Evolutionary conservation across 2,329 filamentous ascomycete species (phyloP).

Genomic region (Aspergillus cejpii): DNA sequence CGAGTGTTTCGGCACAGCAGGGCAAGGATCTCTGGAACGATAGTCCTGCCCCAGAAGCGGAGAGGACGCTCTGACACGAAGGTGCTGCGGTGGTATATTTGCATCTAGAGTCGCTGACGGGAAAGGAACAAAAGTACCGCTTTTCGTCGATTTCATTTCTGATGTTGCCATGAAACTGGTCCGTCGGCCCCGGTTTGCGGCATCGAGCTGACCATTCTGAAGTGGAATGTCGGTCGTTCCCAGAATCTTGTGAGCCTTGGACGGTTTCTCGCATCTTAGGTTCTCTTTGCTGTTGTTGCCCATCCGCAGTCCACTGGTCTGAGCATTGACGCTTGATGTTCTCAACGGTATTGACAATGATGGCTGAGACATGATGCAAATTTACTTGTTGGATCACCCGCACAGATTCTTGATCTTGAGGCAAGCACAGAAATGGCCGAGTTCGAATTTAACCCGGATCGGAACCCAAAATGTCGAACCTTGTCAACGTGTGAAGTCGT

Average conservation of each 20-base stretch:
- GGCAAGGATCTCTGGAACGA: slow-evolving; percentile 20
- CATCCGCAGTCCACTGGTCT: slow-evolving; percentile 6
- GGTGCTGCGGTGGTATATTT: slow-evolving; percentile 20
- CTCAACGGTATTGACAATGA: slow-evolving; percentile 14
- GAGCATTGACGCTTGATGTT: slow-evolving; percentile 16
- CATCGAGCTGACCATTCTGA: slow-evolving; percentile 18
- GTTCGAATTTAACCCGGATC: not conserved
- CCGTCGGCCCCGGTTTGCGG: slow-evolving; percentile 22
- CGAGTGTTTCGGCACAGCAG: slow-evolving; percentile 29
- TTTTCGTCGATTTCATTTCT: slow-evolving; percentile 29
- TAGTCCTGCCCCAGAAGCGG: slow-evolving; percentile 41
- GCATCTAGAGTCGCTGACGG: slow-evolving; percentile 18
- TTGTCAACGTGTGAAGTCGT: not conserved
- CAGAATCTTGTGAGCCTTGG: slow-evolving; percentile 31
- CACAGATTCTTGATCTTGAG: not conserved
- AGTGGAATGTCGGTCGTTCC: slow-evolving; percentile 25
- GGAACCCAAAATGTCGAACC: not conserved
- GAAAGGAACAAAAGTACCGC: slow-evolving; percentile 23
- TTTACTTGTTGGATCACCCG: not conserved
- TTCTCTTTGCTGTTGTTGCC: slow-evolving; percentile 15
- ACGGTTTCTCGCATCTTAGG: slow-evolving; percentile 15
- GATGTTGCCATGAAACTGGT: slow-evolving; percentile 40
- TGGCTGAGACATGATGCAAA: slow-evolving; percentile 10
- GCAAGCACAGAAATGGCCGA: no score
- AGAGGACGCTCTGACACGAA: slow-evolving; percentile 43